Conservation (phyloP, 176 grass and related monocot species). For the Oryza australiensis region DNA sequence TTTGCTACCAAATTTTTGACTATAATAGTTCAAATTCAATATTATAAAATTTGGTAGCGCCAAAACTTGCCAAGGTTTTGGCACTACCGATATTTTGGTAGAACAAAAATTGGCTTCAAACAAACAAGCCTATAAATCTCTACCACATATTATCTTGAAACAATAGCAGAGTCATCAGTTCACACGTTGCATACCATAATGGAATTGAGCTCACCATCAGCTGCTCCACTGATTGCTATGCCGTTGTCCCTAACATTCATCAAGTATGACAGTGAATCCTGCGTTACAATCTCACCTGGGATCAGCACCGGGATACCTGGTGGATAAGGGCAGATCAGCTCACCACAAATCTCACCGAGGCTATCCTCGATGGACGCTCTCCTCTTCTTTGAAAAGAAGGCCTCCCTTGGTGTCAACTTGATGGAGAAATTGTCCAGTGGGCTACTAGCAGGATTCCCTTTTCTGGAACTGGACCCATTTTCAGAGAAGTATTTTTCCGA, state of each 20-base stretch:
- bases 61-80: too few species aligned
- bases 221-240: constrained; percentile 65
- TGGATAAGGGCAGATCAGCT: constrained; percentile 84
- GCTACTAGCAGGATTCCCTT: constrained; percentile 6
- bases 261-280: constrained; percentile 61
- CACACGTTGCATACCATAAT: constrained; percentile 62
- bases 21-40: too few species aligned
- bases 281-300: constrained; percentile 73
- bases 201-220: constrained; percentile 59
- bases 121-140: too few species aligned
- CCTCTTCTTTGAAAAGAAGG: constrained; percentile 79
- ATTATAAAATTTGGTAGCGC: too few species aligned
- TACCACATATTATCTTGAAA: neutral
- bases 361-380: constrained; percentile 55
- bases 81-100: too few species aligned
- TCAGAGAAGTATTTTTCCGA: constrained; percentile 51
- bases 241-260: constrained; percentile 50
- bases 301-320: constrained; percentile 79
- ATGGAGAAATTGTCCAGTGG: constrained; percentile 44
- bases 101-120: too few species aligned
- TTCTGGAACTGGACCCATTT: constrained; percentile 19
- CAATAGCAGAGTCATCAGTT: constrained; percentile 3
- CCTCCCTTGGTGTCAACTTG: constrained; percentile 66
- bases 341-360: constrained; percentile 77
- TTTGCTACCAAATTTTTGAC: too few species aligned